These are phyloP conservation scores for Lithospermum erythrorhizon DNA, from an alignment of 257 asterid species.

Conservation along the genomic window DNA sequence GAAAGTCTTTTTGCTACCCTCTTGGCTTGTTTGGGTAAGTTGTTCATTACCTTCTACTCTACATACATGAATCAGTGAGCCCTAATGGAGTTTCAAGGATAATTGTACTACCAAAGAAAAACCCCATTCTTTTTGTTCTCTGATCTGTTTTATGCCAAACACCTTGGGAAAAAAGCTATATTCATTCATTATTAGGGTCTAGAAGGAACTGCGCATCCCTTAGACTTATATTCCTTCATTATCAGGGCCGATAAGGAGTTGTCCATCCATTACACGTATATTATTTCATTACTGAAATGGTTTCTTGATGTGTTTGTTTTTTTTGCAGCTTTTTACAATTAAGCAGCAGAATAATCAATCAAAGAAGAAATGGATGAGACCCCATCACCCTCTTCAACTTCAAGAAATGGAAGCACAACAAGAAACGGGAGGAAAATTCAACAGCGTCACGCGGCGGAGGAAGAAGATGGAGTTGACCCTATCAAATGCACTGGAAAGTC, in stretches of 20 bases:
- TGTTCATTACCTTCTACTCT: background rate
- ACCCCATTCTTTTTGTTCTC: background rate
- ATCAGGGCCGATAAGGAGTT: too few relatives aligned
- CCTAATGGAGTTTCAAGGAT: background rate
- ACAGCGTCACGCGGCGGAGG: constrained; percentile 15
- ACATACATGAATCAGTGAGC: background rate
- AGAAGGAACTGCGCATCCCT: too few relatives aligned
- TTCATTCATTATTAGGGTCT: too few relatives aligned
- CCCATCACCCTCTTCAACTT: constrained; percentile 15
- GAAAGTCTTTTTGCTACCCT: background rate
- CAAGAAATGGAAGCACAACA: constrained; percentile 4
- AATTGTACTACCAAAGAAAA: background rate
- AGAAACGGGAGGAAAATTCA: constrained; percentile 5
- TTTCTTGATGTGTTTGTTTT: constrained; percentile 1
- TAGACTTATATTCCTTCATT: too few relatives aligned
- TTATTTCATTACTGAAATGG: background rate
- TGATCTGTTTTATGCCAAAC: too few relatives aligned
- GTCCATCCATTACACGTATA: too few relatives aligned
- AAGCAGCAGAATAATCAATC: constrained; percentile 3
- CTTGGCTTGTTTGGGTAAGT: background rate
- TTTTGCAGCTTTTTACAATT: constrained; percentile 11
- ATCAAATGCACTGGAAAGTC: constrained; percentile 55
- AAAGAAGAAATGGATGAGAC: constrained; percentile 17
- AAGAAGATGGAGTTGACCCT: constrained; percentile 30
- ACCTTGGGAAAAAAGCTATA: too few relatives aligned